phyloP scores from a whole-genome alignment of 768 basidiomycete genomes.

The Kondoa malvinella region DNA sequence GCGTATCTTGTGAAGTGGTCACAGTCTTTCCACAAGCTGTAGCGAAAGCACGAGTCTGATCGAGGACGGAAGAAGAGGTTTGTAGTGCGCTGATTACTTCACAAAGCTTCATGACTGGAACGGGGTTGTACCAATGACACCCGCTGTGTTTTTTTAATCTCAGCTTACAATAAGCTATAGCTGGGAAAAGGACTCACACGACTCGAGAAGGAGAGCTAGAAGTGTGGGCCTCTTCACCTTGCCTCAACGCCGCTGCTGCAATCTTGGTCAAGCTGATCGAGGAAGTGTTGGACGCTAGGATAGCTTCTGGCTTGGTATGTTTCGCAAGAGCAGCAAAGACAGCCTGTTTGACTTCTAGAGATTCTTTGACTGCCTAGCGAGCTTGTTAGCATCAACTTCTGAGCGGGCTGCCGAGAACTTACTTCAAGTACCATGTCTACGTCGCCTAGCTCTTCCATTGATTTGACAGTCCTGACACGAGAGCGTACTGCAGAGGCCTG shows the following conservation, averaged over 20 bases:
- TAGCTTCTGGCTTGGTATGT: slow-evolving; percentile 52
- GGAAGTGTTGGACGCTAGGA: slow-evolving; percentile 82
- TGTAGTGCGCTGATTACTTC: slow-evolving; percentile 86
- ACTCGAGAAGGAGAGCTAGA: slow-evolving; percentile 43
- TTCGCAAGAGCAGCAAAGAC: slow-evolving; percentile 58
- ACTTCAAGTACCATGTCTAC: slow-evolving; percentile 86
- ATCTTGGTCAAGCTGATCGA: slow-evolving; percentile 91
- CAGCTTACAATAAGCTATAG: background rate
- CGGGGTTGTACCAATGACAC: slow-evolving; percentile 1
- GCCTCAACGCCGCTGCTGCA: slow-evolving; percentile 55
- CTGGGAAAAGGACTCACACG: slow-evolving; percentile 28
- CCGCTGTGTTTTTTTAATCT: background rate
- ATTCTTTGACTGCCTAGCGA: slow-evolving; percentile 67
- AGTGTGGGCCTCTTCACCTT: slow-evolving; percentile 43
- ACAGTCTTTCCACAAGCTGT: slow-evolving; percentile 86
- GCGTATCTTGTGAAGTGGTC: slow-evolving; percentile 74
- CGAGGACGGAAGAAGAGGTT: slow-evolving; percentile 59
- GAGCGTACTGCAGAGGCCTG: slow-evolving; percentile 52
- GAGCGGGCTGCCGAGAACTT: slow-evolving; percentile 19
- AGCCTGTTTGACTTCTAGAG: slow-evolving; percentile 53
- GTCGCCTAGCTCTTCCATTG: slow-evolving; percentile 43
- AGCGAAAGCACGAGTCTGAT: slow-evolving; percentile 63
- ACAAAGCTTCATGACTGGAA: slow-evolving; percentile 17
- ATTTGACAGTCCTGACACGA: slow-evolving; percentile 46
- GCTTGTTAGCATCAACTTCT: background rate